Percentiles rank a stretch among this genome's conserved stretches.
Conservation (phyloP, 2,329 filamentous ascomycete genomes). For the Cercospora berteroae region DNA sequence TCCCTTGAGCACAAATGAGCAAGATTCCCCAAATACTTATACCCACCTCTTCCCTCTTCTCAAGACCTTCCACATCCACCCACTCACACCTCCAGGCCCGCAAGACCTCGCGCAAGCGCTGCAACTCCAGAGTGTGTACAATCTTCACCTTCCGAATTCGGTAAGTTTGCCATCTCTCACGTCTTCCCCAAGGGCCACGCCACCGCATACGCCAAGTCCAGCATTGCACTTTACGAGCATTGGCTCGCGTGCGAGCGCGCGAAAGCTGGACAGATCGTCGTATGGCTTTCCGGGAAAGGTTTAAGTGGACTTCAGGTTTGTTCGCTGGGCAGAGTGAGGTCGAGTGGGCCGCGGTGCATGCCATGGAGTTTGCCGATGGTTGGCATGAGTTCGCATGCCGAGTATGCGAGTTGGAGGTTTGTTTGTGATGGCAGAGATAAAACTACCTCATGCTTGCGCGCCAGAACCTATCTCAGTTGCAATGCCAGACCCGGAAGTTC, state of each 20-base stretch:
- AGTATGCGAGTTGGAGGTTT: too few relatives aligned
- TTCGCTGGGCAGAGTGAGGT: not conserved
- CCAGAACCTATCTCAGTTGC: too few relatives aligned
- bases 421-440: not conserved
- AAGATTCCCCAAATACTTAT: not conserved
- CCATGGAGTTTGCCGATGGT: not conserved
- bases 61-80: not conserved
- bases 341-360: not conserved
- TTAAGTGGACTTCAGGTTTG: not conserved
- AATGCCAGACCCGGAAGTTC: too few relatives aligned
- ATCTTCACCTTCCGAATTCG: not conserved
- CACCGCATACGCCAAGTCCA: not conserved
- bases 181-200: not conserved
- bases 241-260: not conserved
- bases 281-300: not conserved
- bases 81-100: not conserved
- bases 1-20: not conserved
- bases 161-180: not conserved
- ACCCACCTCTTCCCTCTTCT: not conserved
- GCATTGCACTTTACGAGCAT: not conserved
- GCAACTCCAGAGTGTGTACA: not conserved
- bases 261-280: not conserved
- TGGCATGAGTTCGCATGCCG: not conserved
- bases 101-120: not conserved
- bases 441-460: too few relatives aligned